Base-by-base conservation (phyloP, 257 asterid genomes). In the Handroanthus guayacan region DNA sequence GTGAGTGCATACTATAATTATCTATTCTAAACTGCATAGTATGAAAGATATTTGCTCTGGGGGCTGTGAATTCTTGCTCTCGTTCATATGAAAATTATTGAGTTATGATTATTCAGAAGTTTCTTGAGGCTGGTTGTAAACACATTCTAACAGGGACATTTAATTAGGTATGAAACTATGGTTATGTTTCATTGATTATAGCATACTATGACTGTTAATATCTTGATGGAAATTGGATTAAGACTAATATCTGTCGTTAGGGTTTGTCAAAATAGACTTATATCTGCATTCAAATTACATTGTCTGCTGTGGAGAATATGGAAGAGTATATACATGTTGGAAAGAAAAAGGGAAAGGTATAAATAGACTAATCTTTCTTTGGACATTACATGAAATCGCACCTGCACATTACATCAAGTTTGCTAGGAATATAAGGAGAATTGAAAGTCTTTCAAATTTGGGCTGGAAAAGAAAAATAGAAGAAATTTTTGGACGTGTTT, bases 11-110 rank as follows among this genome's bases (percentile, higher is more conserved):
- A 18, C 20, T 56, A 7, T 20, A 9, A 20, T 58, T 9, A 9
- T 58, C 39, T 25, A 57, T 11, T 11, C 16, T 38, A 43, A 17
- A 17, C 36, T 6, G 62, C 4, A 5, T 2, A n/a, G 6, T n/a
- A n/a, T 16, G 2, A 44, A 65, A 66, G 18, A 34, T 56, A 66
- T 57, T 18, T 65, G 60, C 18, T 66, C 25, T 75, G 56, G 37
- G 14, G n/a, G 61, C 47, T 75, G 44, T 52, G 64, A 58, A 44
- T 75, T 55, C 48, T n/a, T 73, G 45, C 8, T 47, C 47, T 25
- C 2, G 64, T 20, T 58, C 9, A 20, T 20, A 10, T 8, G 39
- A 25, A 8, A 13, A 25, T 44, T 12, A 45, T 25, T 37, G 51
- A 39, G 9, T 10, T 37, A 36, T 36, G 43, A 31, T 54, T n/a